A percentile compares a stretch with the other conserved stretches of the same genome.
Evolutionary conservation across 148 eudicot species (phyloP).

Genomic region (Mesembryanthemum crystallinum): DNA sequence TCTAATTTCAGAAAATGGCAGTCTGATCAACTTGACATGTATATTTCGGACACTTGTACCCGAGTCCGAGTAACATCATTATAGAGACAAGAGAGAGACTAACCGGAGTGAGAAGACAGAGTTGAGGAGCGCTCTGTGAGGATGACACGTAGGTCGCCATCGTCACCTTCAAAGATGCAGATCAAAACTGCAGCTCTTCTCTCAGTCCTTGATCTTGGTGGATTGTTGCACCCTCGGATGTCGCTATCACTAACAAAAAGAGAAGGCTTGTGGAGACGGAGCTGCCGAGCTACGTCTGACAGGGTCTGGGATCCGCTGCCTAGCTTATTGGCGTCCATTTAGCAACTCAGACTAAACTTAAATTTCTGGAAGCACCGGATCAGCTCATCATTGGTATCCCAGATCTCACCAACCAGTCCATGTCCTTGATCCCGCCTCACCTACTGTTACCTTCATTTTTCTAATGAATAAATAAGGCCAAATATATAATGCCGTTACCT

Average conservation of each 20-base stretch:
- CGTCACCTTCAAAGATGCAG: slow-evolving; percentile 57
- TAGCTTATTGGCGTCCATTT: slow-evolving; percentile 7
- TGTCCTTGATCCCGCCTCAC: too few relatives aligned
- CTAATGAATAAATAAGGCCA: too few relatives aligned
- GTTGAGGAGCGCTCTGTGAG: slow-evolving; percentile 52
- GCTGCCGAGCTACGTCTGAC: slow-evolving; percentile 46
- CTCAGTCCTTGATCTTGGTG: slow-evolving; percentile 7
- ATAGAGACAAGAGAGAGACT: background rate
- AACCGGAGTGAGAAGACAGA: slow-evolving; percentile 60
- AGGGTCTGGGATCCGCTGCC: background rate
- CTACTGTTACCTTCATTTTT: too few relatives aligned
- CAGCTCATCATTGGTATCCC: slow-evolving; percentile 1
- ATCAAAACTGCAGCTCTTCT: slow-evolving; percentile 73
- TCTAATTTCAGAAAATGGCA: too few relatives aligned
- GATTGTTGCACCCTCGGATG: background rate
- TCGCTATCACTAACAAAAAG: background rate
- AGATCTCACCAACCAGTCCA: slow-evolving; percentile 11
- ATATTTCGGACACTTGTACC: too few relatives aligned
- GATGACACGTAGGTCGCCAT: slow-evolving; percentile 49
- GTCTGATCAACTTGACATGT: too few relatives aligned
- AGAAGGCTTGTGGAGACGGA: slow-evolving; percentile 45
- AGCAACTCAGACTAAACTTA: background rate
- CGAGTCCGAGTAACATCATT: background rate
- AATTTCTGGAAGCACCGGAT: too few relatives aligned
- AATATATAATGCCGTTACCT: too few relatives aligned